Conservation (phyloP, 371 early-diverging fungal species). For the Blastocladiella emersonii region DNA sequence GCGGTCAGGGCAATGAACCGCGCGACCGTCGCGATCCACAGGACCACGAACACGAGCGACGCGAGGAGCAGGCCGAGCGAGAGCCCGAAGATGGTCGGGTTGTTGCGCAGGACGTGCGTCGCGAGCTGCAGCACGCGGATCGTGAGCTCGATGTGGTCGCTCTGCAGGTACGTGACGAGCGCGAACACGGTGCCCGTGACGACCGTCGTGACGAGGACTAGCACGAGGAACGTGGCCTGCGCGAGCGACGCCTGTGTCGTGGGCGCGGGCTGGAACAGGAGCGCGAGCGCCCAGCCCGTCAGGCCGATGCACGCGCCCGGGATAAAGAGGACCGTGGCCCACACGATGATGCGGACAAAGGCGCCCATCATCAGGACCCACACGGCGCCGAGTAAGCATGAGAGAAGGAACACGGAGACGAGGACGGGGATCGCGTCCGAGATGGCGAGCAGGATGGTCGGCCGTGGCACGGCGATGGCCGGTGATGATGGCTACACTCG, state of each 20-base stretch:
- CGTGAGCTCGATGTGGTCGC: slow-evolving; percentile 1
- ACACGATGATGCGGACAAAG: background rate
- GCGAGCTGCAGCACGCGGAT: background rate
- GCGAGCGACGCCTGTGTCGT: background rate
- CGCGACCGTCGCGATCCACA: background rate
- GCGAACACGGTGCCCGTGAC: background rate
- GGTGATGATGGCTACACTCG: background rate
- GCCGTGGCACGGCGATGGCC: background rate
- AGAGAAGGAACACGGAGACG: background rate
- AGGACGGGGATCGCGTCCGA: background rate
- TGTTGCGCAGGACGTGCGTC: background rate
- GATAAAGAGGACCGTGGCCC: slow-evolving; percentile 2
- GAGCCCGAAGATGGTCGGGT: background rate
- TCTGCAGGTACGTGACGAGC: background rate
- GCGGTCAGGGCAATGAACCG: background rate
- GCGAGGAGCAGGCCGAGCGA: background rate
- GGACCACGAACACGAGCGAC: background rate
- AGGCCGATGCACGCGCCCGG: background rate
- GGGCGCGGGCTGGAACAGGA: background rate
- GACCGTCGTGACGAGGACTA: background rate
- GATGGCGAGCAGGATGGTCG: background rate
- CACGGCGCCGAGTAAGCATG: background rate
- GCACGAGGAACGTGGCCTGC: background rate
- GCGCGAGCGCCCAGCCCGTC: background rate
- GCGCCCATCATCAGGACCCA: slow-evolving; percentile 2